phyloP scores from a whole-genome alignment of 2,329 filamentous ascomycete genomes.

The Phaeosphaeria sp. region DNA sequence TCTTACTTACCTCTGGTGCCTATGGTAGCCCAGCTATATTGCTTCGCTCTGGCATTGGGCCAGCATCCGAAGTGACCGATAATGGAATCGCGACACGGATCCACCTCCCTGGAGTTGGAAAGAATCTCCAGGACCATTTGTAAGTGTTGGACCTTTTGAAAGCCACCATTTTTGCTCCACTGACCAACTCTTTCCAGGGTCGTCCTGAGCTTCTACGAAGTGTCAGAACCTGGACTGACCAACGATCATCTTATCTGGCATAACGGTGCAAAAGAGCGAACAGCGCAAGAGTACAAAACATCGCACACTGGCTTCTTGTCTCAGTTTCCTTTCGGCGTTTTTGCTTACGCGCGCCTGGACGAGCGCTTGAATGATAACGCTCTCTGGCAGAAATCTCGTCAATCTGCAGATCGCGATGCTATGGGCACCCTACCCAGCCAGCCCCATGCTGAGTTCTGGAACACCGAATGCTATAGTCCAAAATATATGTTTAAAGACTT shows the following conservation, averaged over 20 bases:
- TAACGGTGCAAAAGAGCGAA: conserved; percentile 55
- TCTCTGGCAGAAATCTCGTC: conserved; percentile 59
- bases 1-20: conserved; percentile 24
- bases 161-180: no score
- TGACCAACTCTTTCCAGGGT: conserved; percentile 20
- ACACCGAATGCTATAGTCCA: conserved; percentile 65
- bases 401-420: conserved; percentile 57
- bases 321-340: conserved; percentile 65
- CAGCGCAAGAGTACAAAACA: conserved; percentile 61
- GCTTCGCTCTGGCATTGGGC: conserved; percentile 62
- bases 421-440: conserved; percentile 64
- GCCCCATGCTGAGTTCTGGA: conserved; percentile 66
- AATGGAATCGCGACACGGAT: conserved; percentile 58
- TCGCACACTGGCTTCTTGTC: conserved; percentile 63
- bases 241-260: conserved; percentile 62
- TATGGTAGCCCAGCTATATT: conserved; percentile 41
- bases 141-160: not conserved
- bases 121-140: conserved; percentile 65
- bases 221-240: conserved; percentile 59
- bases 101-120: conserved; percentile 65
- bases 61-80: conserved; percentile 55
- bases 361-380: conserved; percentile 61
- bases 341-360: conserved; percentile 66
- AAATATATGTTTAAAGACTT: conserved; percentile 62
- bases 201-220: conserved; percentile 64